A percentile compares a stretch with the other conserved stretches of the same genome.
Conservation (phyloP, 768 basidiomycete genomes). For the Steccherinum ochraceum region DNA sequence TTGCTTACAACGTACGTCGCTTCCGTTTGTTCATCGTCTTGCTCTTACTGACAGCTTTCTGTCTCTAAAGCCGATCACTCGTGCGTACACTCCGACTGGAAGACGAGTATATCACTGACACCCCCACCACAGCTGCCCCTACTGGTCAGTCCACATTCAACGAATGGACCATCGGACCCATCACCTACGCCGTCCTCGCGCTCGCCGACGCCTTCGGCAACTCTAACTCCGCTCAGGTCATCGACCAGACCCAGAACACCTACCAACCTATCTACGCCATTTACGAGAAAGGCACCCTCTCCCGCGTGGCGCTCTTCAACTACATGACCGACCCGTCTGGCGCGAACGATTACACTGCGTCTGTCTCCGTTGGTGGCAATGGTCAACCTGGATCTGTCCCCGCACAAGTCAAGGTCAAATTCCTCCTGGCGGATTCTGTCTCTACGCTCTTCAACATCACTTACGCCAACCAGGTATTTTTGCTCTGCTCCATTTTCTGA, state of each 20-base stretch:
- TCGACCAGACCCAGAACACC: constrained; percentile 45
- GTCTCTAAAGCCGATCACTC: constrained; percentile 34
- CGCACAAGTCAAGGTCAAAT: constrained; percentile 47
- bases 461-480: not conserved
- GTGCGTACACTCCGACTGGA: constrained; percentile 17
- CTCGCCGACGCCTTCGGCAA: constrained; percentile 65
- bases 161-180: constrained; percentile 68
- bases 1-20: constrained; percentile 53
- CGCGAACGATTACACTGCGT: constrained; percentile 38
- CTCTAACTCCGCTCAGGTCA: constrained; percentile 54
- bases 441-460: not conserved
- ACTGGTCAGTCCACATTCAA: constrained; percentile 48
- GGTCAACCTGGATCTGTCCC: constrained; percentile 35
- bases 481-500: not conserved
- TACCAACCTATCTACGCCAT: constrained; percentile 37
- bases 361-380: constrained; percentile 41
- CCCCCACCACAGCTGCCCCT: constrained; percentile 38
- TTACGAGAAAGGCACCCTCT: constrained; percentile 34
- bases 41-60: constrained; percentile 13
- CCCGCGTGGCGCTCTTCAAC: constrained; percentile 37
- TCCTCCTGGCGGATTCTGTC: constrained; percentile 15
- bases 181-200: constrained; percentile 69
- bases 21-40: constrained; percentile 37
- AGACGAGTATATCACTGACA: no score
- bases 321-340: constrained; percentile 36